Evolutionary conservation across 1,139 yeast genomes (phyloP).

Genomic region (Yueomyces sp.): DNA sequence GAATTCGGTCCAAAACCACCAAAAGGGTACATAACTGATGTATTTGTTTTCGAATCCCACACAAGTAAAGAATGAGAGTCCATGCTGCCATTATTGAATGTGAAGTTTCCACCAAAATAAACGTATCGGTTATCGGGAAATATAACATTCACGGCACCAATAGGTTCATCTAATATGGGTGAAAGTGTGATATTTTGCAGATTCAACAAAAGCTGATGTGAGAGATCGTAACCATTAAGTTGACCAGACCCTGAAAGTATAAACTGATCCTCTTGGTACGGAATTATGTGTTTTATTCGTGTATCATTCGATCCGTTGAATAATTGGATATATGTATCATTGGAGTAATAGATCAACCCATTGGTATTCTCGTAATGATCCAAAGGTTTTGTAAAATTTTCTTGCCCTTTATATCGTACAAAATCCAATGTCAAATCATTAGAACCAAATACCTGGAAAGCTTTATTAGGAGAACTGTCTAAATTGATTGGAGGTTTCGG

Average conservation of each 20-base stretch:
- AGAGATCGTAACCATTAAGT: conserved; percentile 29
- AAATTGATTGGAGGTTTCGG: conserved; percentile 9
- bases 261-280: conserved; percentile 23
- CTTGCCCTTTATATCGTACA: conserved; percentile 37
- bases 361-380: conserved; percentile 7
- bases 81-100: conserved; percentile 28
- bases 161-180: conserved; percentile 27
- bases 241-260: conserved; percentile 32
- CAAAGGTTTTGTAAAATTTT: conserved; percentile 25
- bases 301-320: conserved; percentile 14
- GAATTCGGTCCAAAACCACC: conserved; percentile 63
- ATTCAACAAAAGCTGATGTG: conserved; percentile 46
- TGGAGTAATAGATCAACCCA: conserved; percentile 19
- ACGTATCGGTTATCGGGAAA: conserved; percentile 38
- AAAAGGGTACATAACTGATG: conserved; percentile 47
- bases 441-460: conserved; percentile 51
- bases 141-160: conserved; percentile 39
- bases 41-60: conserved; percentile 40
- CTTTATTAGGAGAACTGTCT: conserved; percentile 24
- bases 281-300: conserved; percentile 17
- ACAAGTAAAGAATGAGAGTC: conserved; percentile 49
- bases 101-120: conserved; percentile 74
- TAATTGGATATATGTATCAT: conserved; percentile 17
- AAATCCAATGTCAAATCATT: not conserved
- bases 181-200: conserved; percentile 32